Base-by-base conservation (phyloP, 139 green algal species). In the Pleodorina starrii region DNA sequence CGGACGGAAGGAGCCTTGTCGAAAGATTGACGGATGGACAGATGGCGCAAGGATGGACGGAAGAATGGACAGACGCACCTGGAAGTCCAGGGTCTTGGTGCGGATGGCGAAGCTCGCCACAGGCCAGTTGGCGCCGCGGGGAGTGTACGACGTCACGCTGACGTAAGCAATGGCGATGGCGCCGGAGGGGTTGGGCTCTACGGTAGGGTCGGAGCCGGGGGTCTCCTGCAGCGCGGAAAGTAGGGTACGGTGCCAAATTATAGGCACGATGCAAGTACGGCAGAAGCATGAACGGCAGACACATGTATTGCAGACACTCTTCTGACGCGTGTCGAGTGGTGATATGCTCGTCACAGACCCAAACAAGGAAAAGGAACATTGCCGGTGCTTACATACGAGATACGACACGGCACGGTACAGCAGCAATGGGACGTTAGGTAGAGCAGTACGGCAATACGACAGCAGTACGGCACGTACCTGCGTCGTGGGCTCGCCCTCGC, bases 401-500 rank as follows among this genome's bases (percentile, higher is more conserved):
- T n/a, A n/a, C n/a, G n/a, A n/a, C n/a, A n/a, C n/a, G n/a, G n/a
- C n/a, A n/a, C n/a, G n/a, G n/a, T n/a, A n/a, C n/a, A n/a, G n/a
- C n/a, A n/a, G n/a, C n/a, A n/a, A n/a, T n/a, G n/a, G n/a, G n/a
- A n/a, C n/a, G n/a, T n/a, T n/a, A n/a, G n/a, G n/a, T n/a, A n/a
- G n/a, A n/a, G n/a, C n/a, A n/a, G n/a, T n/a, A n/a, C n/a, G n/a
- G n/a, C n/a, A n/a, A n/a, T n/a, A n/a, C n/a, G n/a, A n/a, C n/a
- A n/a, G n/a, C n/a, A n/a, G n/a, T n/a, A n/a, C n/a, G n/a, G n/a
- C 72, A 80, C 81, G 2, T 46, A 78, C 83, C 83, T 88, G 83
- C 11, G 83, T 88, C 25, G 66, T 29, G 32, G 83, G 83, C 68
- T 88, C 83, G 5, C 83, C 83, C 68, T 88, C 83, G 68, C 83